A percentile compares a stretch with the other conserved stretches of the same genome.
Evolutionary conservation across 805 yeast genomes (phyloP).

Genomic region (Nakazawaea ambrosiae): DNA sequence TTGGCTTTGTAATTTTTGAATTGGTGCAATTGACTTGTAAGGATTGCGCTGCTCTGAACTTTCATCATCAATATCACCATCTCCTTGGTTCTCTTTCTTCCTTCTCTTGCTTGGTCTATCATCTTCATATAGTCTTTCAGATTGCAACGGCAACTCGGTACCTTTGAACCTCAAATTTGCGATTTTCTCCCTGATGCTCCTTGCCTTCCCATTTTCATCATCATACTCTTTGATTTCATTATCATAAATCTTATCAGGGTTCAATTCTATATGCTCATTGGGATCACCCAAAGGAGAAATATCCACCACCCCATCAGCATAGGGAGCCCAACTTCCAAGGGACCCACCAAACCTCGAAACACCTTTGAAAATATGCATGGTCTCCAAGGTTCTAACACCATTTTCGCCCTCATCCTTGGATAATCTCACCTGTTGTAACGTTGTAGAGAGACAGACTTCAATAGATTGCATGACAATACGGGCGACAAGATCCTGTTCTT

Average conservation of each 20-base stretch:
- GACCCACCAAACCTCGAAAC: slow-evolving; percentile 55
- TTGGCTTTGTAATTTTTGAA: slow-evolving; percentile 39
- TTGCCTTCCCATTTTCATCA: slow-evolving; percentile 14
- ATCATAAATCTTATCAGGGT: slow-evolving; percentile 11
- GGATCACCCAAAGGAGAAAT: slow-evolving; percentile 49
- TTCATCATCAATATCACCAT: slow-evolving; percentile 15
- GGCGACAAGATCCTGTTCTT: slow-evolving; percentile 36
- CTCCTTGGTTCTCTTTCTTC: slow-evolving; percentile 16
- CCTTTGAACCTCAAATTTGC: slow-evolving; percentile 65
- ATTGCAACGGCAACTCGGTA: slow-evolving; percentile 25
- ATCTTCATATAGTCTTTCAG: slow-evolving; percentile 34
- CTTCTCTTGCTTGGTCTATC: slow-evolving; percentile 19
- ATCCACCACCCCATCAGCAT: slow-evolving; percentile 64
- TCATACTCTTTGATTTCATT: slow-evolving; percentile 15
- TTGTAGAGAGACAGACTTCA: slow-evolving; percentile 41
- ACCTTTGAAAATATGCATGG: slow-evolving; percentile 54
- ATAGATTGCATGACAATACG: slow-evolving; percentile 55
- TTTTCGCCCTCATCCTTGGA: slow-evolving; percentile 22
- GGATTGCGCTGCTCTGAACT: slow-evolving; percentile 19
- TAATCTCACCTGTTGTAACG: slow-evolving; percentile 36
- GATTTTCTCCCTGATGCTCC: slow-evolving; percentile 26
- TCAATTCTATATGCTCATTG: slow-evolving; percentile 32
- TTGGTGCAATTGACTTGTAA: slow-evolving; percentile 51
- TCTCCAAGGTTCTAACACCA: slow-evolving; percentile 40
- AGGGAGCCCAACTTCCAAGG: slow-evolving; percentile 66